Evolutionary conservation across 768 basidiomycete species (phyloP), one percentile per base, ranked within the genome.

Genomic region (Xanthoconium stramineum): DNA sequence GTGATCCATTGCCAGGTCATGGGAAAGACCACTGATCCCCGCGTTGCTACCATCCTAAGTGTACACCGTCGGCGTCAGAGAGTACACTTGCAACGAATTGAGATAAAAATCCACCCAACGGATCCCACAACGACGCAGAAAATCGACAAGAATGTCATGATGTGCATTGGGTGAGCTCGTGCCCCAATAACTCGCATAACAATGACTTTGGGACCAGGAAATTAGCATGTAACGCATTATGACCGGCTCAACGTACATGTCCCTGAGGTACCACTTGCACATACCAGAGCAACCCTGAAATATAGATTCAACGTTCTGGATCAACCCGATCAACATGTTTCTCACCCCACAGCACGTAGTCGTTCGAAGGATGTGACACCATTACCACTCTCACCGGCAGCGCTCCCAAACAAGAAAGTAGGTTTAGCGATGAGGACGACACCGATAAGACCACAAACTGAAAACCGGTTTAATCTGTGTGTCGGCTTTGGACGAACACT

Each of bases 391-490:
- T 55, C 57, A 15, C 35, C 49, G 5, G 32, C 19, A 29, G 44
- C 47, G 52, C 58, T 53, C 4, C 86, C 87, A 61, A 97, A 95
- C 8, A 97, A 61, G 50, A 84, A 83, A 1, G 78, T 73, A 0
- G 94, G 94, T 36, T 90, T 78, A 12, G 92, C 89, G 48, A 97
- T 91, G 9, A 94, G 76, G 14, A 94, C 68, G 10, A 93, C 91
- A 0, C 93, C 94, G 10, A 80, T 42, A 33, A 95, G 76, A 68
- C 89, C 87, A 46, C 80, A 77, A 9, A 87, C 82, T 82, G 62
- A 19, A 24, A 44, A 20, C 48, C 6, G 15, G 20, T 7, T 32
- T 20, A 4, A 42, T 39, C 20, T 7, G 20, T 36, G 19, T 35
- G 14, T 42, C 29, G 11, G 29, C 29, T 10, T 3, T 6, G 17